These are phyloP conservation scores for Crassisporium funariophilum DNA, from an alignment of 768 basidiomycete species.

Conservation along the genomic window DNA sequence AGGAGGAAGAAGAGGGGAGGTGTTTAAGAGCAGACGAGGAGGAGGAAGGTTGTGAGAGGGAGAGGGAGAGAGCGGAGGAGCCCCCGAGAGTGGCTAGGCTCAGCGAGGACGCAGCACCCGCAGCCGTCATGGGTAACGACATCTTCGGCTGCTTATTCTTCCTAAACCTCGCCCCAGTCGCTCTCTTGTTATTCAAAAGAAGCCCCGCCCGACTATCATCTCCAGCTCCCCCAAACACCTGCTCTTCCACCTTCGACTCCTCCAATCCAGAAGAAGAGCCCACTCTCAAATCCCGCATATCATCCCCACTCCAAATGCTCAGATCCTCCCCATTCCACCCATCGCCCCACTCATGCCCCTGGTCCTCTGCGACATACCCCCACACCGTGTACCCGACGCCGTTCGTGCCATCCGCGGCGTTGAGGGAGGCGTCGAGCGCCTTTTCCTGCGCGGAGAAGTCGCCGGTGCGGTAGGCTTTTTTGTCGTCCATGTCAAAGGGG, in stretches of 20 bases:
- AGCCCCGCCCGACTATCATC: constrained; percentile 42
- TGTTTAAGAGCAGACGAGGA: background rate
- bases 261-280: too few relatives aligned
- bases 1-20: background rate
- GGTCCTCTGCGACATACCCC: constrained; percentile 82
- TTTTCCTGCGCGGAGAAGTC: constrained; percentile 79
- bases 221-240: constrained; percentile 16
- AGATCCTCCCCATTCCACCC: constrained; percentile 97
- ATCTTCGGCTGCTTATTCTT: constrained; percentile 2
- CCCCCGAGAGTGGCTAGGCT: constrained; percentile 27
- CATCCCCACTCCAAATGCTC: constrained; percentile 83
- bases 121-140: background rate
- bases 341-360: constrained; percentile 88
- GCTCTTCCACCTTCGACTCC: constrained; percentile 18
- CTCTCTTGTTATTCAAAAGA: constrained; percentile 29
- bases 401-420: constrained; percentile 71
- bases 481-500: constrained; percentile 92
- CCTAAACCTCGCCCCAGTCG: constrained; percentile 6
- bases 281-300: constrained; percentile 39
- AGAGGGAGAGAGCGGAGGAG: constrained; percentile 7
- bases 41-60: background rate
- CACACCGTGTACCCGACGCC: constrained; percentile 81
- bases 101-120: constrained; percentile 26
- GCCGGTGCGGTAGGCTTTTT: constrained; percentile 81
- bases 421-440: constrained; percentile 85